Percentiles rank a stretch among this genome's conserved stretches.
Conservation (phyloP, 345 rosid species). For the Ceriops tagal region DNA sequence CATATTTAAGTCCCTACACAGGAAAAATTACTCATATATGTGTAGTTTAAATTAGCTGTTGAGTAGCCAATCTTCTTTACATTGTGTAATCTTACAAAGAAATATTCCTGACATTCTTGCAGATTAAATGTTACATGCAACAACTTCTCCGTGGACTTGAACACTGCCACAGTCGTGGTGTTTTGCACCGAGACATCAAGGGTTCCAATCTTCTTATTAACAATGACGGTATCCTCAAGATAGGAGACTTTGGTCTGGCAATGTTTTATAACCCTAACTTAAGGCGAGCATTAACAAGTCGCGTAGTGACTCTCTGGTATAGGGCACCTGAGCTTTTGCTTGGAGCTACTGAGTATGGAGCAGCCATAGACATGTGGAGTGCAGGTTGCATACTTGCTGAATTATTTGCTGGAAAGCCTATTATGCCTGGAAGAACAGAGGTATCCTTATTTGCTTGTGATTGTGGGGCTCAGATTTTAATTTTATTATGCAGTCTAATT, state of each 20-base stretch:
- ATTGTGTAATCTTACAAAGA: background rate
- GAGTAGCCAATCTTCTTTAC: too few relatives aligned
- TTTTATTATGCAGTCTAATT: too few relatives aligned
- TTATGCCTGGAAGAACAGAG: slow-evolving; percentile 98
- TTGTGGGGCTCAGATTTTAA: background rate
- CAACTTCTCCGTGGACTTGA: slow-evolving; percentile 76
- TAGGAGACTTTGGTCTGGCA: slow-evolving; percentile 89
- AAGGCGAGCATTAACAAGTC: slow-evolving; percentile 68
- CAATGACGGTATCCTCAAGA: slow-evolving; percentile 74
- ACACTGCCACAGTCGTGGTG: slow-evolving; percentile 79
- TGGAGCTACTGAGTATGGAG: slow-evolving; percentile 82
- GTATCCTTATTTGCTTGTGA: slow-evolving; percentile 26
- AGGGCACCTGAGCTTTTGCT: slow-evolving; percentile 95
- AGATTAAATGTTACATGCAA: slow-evolving; percentile 83
- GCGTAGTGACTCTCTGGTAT: slow-evolving; percentile 97
- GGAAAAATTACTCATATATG: too few relatives aligned
- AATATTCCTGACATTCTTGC: slow-evolving; percentile 8
- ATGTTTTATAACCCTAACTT: slow-evolving; percentile 51
- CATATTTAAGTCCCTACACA: too few relatives aligned
- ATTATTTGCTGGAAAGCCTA: slow-evolving; percentile 78
- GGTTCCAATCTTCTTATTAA: slow-evolving; percentile 81
- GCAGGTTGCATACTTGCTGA: slow-evolving; percentile 89
- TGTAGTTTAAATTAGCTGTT: too few relatives aligned
- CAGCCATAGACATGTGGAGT: slow-evolving; percentile 87
- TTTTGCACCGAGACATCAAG: slow-evolving; percentile 88